These are phyloP conservation scores for Heimioporus sp. DNA, from an alignment of 768 basidiomycete genomes.

Conservation along the genomic window DNA sequence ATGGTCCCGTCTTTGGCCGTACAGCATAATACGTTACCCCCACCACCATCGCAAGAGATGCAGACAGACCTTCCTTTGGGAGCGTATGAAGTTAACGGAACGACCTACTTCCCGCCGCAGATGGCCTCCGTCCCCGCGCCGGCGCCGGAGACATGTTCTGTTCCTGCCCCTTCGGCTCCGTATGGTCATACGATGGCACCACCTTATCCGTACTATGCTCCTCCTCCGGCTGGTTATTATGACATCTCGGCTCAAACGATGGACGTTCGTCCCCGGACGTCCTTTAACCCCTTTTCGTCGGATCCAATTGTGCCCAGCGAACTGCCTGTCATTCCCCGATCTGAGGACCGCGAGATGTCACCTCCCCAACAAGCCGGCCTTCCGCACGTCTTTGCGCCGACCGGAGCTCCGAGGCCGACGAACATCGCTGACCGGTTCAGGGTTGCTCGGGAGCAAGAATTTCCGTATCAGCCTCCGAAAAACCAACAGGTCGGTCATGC, in stretches of 20 bases:
- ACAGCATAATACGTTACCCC: slow-evolving; percentile 3
- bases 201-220: slow-evolving; percentile 9
- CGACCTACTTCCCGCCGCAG: slow-evolving; percentile 26
- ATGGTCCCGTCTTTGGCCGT: not conserved
- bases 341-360: slow-evolving; percentile 3
- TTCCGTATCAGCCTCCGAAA: slow-evolving; percentile 34
- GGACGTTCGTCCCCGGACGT: not conserved
- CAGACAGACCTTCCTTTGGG: slow-evolving; percentile 10
- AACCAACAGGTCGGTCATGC: slow-evolving; percentile 36
- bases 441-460: slow-evolving; percentile 14
- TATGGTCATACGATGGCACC: slow-evolving; percentile 7
- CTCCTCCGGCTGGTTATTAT: slow-evolving; percentile 6
- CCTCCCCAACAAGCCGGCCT: not conserved
- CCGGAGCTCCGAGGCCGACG: not conserved
- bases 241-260: not conserved
- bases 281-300: slow-evolving; percentile 23
- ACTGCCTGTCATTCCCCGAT: slow-evolving; percentile 11
- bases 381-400: not conserved
- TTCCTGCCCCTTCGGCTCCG: slow-evolving; percentile 3
- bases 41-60: slow-evolving; percentile 1
- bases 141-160: slow-evolving; percentile 4
- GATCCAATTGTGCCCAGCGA: slow-evolving; percentile 9
- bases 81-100: slow-evolving; percentile 26
- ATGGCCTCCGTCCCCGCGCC: not conserved
- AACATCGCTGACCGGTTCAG: not conserved